Conservation (phyloP, 2,329 filamentous ascomycete genomes). For the Ilyonectria sp. region DNA sequence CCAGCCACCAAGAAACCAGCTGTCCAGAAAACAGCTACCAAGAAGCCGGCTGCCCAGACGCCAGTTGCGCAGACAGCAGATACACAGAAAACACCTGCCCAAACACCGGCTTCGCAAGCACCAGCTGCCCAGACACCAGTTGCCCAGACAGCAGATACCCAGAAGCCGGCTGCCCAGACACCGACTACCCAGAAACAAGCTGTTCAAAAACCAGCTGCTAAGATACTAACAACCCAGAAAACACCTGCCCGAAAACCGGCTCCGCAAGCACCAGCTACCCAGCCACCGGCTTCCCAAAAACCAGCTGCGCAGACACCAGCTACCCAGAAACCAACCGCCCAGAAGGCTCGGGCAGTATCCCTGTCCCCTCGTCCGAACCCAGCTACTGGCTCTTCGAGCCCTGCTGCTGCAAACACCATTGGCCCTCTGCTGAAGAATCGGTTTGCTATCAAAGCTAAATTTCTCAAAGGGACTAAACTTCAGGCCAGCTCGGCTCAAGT, state of each 20-base stretch:
- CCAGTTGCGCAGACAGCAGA: neutral
- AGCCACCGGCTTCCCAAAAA: neutral
- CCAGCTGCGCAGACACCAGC: neutral
- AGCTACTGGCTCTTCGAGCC: neutral
- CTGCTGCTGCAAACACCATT: neutral
- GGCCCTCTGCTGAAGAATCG: neutral
- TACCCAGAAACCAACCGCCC: neutral
- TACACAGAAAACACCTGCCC: too few relatives aligned
- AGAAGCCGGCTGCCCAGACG: too few relatives aligned
- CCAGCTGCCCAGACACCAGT: too few relatives aligned
- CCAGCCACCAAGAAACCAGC: neutral
- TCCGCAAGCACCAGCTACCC: neutral
- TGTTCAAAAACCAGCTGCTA: neutral
- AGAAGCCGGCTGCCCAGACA: neutral
- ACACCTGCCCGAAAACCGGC: neutral
- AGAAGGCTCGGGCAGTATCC: constrained; percentile 7
- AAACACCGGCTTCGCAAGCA: too few relatives aligned
- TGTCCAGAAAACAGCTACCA: neutral
- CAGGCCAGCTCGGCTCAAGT: neutral
- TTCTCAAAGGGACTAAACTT: neutral
- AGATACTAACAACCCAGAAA: neutral
- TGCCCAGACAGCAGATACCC: neutral
- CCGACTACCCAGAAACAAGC: neutral
- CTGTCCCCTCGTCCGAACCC: neutral
- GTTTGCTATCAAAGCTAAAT: constrained; percentile 7